Evolutionary conservation across 257 asterid genomes (phyloP).

Genomic region (Solanum piurae): DNA sequence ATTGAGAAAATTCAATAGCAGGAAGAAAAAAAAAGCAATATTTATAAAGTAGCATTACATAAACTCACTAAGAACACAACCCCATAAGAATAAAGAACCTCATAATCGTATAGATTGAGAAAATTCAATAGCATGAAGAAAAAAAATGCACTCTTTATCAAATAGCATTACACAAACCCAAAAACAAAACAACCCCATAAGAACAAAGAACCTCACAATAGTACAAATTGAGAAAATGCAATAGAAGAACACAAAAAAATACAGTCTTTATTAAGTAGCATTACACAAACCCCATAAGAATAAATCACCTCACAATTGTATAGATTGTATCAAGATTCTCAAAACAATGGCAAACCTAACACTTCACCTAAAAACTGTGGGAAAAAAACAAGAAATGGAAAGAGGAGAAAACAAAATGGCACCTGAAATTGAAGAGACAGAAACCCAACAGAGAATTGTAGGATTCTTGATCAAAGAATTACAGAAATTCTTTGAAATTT

Average conservation of each 20-base stretch:
- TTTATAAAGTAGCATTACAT: background rate
- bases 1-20: background rate
- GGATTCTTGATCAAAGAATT: background rate
- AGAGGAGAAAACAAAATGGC: background rate
- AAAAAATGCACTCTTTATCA: background rate
- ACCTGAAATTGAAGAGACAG: background rate
- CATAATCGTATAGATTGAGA: background rate
- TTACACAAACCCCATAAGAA: background rate
- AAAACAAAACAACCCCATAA: background rate
- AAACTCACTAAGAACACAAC: background rate
- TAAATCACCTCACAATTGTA: background rate
- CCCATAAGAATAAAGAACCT: background rate
- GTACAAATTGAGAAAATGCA: background rate
- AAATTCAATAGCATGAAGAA: background rate
- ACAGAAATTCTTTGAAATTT: background rate
- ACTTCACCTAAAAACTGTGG: background rate
- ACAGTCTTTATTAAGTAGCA: background rate
- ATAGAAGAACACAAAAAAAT: background rate
- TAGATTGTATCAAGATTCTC: background rate
- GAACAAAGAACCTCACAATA: background rate
- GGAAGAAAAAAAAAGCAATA: background rate
- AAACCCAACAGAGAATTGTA: background rate
- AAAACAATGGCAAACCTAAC: background rate
- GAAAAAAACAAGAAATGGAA: background rate
- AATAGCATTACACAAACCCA: background rate